These are phyloP conservation scores for Polysphondylium violaceum DNA, from an alignment of 78 protist species.

Conservation along the genomic window DNA sequence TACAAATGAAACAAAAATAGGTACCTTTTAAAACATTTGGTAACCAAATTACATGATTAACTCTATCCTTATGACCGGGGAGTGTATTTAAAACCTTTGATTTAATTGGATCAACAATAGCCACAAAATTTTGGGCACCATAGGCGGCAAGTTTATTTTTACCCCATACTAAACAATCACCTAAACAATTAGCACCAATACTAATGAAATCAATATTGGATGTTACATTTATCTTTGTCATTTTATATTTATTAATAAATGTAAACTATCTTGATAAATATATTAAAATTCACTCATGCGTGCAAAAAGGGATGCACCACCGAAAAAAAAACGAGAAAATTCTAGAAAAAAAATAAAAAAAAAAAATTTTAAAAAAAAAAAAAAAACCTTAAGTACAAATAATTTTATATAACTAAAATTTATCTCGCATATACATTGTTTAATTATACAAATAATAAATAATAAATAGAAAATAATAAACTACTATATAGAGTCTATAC, in stretches of 20 bases:
- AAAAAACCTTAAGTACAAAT: too few relatives aligned
- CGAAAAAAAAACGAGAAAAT: too few relatives aligned
- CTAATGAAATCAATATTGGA: conserved; percentile 68
- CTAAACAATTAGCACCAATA: conserved; percentile 65
- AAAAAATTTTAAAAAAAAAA: too few relatives aligned
- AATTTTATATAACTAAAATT: too few relatives aligned
- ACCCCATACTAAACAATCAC: conserved; percentile 79
- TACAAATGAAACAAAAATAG: not conserved
- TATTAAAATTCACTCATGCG: too few relatives aligned
- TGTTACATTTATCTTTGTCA: not conserved
- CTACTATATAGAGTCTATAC: too few relatives aligned
- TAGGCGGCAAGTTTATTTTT: conserved; percentile 56
- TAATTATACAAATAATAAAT: too few relatives aligned
- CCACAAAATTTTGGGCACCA: conserved; percentile 74
- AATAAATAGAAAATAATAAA: too few relatives aligned
- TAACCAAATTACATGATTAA: conserved; percentile 73
- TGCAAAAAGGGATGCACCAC: too few relatives aligned
- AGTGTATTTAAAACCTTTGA: conserved; percentile 37
- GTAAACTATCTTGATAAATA: too few relatives aligned
- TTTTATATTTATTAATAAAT: not conserved
- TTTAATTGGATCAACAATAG: conserved; percentile 28
- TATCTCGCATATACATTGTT: too few relatives aligned
- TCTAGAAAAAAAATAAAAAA: too few relatives aligned
- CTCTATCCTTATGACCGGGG: conserved; percentile 80
- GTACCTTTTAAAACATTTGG: conserved; percentile 14